Conservation (phyloP, 2,329 filamentous ascomycete genomes). For the Alternaria metachromatica region DNA sequence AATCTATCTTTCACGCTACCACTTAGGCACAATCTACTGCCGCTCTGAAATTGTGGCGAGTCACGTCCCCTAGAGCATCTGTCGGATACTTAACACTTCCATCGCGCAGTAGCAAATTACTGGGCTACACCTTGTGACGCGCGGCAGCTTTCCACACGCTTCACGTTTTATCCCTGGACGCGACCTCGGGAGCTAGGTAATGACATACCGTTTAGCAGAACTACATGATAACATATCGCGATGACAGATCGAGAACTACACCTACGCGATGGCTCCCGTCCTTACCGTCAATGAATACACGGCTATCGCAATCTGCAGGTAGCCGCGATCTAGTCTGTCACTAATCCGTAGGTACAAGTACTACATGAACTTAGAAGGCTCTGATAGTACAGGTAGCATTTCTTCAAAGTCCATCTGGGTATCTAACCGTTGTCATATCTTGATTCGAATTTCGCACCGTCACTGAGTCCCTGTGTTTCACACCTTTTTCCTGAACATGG, state of each 20-base stretch:
- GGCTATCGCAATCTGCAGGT: neutral
- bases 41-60: neutral
- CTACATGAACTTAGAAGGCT: neutral
- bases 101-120: neutral
- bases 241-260: neutral
- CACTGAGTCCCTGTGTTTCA: neutral
- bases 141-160: neutral
- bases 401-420: neutral
- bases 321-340: neutral
- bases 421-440: neutral
- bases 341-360: neutral
- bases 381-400: neutral
- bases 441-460: neutral
- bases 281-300: neutral
- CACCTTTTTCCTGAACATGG: neutral
- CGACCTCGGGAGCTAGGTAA: neutral
- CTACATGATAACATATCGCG: neutral
- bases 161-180: neutral
- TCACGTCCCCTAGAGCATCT: neutral
- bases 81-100: neutral
- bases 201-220: neutral
- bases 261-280: neutral
- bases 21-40: neutral
- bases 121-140: neutral
- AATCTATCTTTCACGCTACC: conserved; percentile 1